Percentiles rank a stretch among this genome's conserved stretches.
These are phyloP conservation scores for Orbilia oligospora DNA, from an alignment of 2,329 filamentous ascomycete species.

Conservation along the genomic window DNA sequence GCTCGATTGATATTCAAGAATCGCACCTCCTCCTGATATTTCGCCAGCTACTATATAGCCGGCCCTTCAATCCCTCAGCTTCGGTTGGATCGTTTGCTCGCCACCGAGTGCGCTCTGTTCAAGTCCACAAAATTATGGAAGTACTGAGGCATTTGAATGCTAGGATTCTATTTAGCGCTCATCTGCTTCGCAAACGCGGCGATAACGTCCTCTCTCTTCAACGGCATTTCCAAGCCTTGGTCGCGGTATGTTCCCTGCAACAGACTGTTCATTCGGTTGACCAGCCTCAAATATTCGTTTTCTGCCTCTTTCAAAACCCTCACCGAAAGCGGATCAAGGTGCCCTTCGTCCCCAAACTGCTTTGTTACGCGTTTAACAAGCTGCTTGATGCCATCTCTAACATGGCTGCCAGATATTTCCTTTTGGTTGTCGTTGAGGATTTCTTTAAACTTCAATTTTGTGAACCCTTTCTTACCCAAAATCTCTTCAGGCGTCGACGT, in stretches of 20 bases:
- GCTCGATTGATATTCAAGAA: neutral
- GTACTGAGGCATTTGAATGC: conserved; percentile 58
- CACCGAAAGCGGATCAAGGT: conserved; percentile 75
- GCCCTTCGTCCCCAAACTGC: conserved; percentile 92
- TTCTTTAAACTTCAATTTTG: conserved; percentile 86
- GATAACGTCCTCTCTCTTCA: conserved; percentile 64
- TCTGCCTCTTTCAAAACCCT: conserved; percentile 76
- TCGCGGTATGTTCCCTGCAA: conserved; percentile 65
- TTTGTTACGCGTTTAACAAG: conserved; percentile 94
- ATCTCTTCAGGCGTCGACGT: conserved; percentile 74
- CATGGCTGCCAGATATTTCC: conserved; percentile 79
- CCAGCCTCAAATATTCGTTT: conserved; percentile 71
- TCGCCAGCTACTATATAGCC: neutral
- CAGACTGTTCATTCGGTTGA: conserved; percentile 70
- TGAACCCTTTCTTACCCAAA: conserved; percentile 85
- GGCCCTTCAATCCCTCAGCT: conserved; percentile 8
- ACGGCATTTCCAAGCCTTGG: conserved; percentile 63
- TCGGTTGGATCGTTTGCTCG: conserved; percentile 40
- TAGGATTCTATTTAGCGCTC: conserved; percentile 61
- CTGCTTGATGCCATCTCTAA: conserved; percentile 89
- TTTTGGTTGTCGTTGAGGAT: conserved; percentile 77
- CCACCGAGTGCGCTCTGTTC: conserved; percentile 34
- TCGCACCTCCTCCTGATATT: neutral
- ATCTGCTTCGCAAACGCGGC: conserved; percentile 64
- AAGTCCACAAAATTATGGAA: conserved; percentile 59